phyloP scores from a whole-genome alignment of 805 yeast species.

The Tetrapisispora nanseiensis region DNA sequence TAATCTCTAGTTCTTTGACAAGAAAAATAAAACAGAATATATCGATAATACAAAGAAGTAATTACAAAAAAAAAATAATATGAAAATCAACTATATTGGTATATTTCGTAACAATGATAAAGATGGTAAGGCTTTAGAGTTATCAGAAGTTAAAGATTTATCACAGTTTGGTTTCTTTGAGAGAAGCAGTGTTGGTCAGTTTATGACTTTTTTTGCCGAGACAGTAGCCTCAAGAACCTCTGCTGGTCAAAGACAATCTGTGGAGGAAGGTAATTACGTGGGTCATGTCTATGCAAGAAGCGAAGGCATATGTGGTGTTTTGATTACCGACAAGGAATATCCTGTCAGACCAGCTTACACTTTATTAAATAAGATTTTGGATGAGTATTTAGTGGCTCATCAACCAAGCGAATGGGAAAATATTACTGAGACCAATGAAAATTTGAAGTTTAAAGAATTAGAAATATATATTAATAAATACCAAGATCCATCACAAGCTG shows the following conservation, averaged over 20 bases:
- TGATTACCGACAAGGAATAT: constrained; percentile 89
- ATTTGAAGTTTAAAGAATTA: constrained; percentile 36
- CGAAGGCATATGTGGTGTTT: constrained; percentile 86
- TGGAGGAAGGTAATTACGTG: constrained; percentile 82
- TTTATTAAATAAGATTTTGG: constrained; percentile 77
- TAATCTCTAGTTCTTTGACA: too few relatives aligned
- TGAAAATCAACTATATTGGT: constrained; percentile 91
- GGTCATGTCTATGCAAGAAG: constrained; percentile 87
- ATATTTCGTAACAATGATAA: constrained; percentile 42
- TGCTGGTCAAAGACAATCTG: constrained; percentile 86
- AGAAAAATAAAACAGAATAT: too few relatives aligned
- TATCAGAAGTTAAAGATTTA: constrained; percentile 72
- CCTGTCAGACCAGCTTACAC: constrained; percentile 97
- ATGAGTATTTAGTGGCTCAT: constrained; percentile 77
- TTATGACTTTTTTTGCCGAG: constrained; percentile 87
- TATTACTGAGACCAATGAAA: constrained; percentile 34
- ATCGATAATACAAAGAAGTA: too few relatives aligned
- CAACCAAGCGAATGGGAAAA: constrained; percentile 64
- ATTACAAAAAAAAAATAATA: too few relatives aligned
- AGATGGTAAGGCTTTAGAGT: constrained; percentile 56
- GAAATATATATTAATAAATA: constrained; percentile 67
- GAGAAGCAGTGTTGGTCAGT: constrained; percentile 71
- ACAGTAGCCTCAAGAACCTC: constrained; percentile 84
- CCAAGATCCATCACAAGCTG: constrained; percentile 97
- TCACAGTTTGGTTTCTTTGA: constrained; percentile 86